Evolutionary conservation across 2,329 filamentous ascomycete species (phyloP).

Genomic region (Penicillium rolfsii): DNA sequence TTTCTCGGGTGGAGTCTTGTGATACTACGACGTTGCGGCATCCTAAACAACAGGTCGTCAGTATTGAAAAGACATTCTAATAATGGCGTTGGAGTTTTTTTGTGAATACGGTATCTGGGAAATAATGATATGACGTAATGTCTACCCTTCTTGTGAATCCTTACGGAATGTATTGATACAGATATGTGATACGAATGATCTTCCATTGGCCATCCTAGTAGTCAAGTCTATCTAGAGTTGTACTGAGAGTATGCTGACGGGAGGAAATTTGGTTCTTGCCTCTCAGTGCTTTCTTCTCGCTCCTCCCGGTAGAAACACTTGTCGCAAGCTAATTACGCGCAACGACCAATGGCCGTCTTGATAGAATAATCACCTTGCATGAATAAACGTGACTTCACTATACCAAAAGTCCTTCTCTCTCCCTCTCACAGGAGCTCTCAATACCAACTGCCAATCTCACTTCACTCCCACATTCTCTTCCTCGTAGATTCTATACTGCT

Average conservation of each 20-base stretch:
- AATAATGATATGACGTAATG: conserved; percentile 9
- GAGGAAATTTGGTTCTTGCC: neutral
- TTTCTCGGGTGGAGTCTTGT: conserved; percentile 6
- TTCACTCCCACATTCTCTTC: neutral
- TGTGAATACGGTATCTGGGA: neutral
- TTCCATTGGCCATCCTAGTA: neutral
- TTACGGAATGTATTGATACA: neutral
- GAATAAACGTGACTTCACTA: neutral
- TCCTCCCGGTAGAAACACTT: neutral
- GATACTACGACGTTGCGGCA: neutral
- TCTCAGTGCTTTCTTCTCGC: neutral
- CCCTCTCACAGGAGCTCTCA: neutral
- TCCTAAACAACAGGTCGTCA: neutral
- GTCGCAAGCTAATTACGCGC: neutral
- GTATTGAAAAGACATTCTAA: conserved; percentile 1
- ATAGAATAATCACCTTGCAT: neutral
- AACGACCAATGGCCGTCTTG: neutral
- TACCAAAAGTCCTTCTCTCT: neutral
- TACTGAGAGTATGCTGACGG: neutral
- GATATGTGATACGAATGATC: neutral
- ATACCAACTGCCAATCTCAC: neutral
- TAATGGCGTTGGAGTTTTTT: neutral
- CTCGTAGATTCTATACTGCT: conserved; percentile 5
- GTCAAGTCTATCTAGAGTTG: neutral
- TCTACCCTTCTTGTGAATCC: neutral